Base-by-base conservation (phyloP, 2,329 filamentous ascomycete genomes). In the Colletotrichum endophyticum region DNA sequence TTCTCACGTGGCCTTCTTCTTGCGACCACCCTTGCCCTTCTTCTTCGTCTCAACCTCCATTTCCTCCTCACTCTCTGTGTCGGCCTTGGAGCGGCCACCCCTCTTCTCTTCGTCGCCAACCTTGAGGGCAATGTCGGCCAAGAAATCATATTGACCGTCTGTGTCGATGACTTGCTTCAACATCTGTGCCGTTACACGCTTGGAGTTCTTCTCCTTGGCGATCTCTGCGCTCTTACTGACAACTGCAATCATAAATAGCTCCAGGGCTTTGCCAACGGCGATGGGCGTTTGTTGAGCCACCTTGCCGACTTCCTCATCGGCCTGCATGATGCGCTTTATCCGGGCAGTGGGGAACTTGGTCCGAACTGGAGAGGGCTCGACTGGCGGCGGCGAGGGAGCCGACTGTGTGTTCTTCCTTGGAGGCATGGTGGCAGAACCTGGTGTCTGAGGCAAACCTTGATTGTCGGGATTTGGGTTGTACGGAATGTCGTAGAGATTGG, bases 241-340 rank as follows among this genome's bases (percentile, higher is more conserved):
- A 73, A 99, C 90, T 57, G 95, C 94, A 78, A 99, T 95, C 97
- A 99, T 99, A 84, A 99, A 99, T 11, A 99, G 90, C 86, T 99
- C 97, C 8, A 99, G 90, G 19, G 97, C 97, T 88, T 98, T 98
- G 80, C 95, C 95, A 61, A 99, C 96, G 30, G 96, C 97, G 73
- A 98, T 98, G 19, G 96, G 96, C 1, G 97, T 98, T 77, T 99
- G 97, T 85, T 99, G 97, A 6, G 97, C 96, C 12, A 99, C 97
- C 87, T 99, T 99, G 78, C 97, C 97, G 1, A 99, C 96, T 84
- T 99, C 97, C 83, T 99, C 97, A 82, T 99, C 97, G 13, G 96
- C 96, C 86, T 99, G 97, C 97, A 99, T 99, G 82, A 99, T 99
- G 68, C 97, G 93, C 89, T 99, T 99, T 88, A 99, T 99, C 78